Percentiles rank a stretch among this genome's conserved stretches.
These are phyloP conservation scores for Suhomyces xylopsoci DNA, from an alignment of 805 yeast species.

Conservation along the genomic window DNA sequence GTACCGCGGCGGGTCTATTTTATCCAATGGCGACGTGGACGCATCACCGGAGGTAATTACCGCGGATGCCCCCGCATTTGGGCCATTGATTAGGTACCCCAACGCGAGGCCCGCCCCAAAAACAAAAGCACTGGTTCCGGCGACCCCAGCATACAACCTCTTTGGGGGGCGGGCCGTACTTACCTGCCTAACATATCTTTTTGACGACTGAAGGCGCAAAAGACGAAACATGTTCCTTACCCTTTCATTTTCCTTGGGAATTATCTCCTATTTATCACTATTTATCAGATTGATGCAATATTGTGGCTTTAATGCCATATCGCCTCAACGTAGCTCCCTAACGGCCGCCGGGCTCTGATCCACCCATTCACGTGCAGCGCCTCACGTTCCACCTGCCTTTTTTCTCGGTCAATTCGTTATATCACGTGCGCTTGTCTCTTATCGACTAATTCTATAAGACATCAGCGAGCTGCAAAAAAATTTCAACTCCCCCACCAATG, in stretches of 20 bases:
- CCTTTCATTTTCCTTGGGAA: too few species aligned
- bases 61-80: background rate
- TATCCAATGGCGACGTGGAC: conserved; percentile 11
- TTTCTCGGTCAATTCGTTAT: background rate
- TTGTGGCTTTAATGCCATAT: background rate
- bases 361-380: background rate
- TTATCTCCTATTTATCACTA: background rate
- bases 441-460: background rate
- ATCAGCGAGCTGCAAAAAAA: background rate
- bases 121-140: background rate
- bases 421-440: conserved; percentile 3
- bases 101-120: background rate
- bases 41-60: background rate
- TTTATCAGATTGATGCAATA: background rate
- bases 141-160: background rate
- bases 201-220: background rate
- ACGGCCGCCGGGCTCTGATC: background rate
- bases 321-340: background rate
- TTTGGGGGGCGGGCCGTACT: background rate
- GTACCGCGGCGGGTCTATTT: conserved; percentile 8
- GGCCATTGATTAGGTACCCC: background rate
- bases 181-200: background rate
- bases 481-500: background rate
- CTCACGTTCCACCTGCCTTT: background rate
- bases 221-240: background rate